Base-by-base conservation (phyloP, 2,329 filamentous ascomycete genomes). In the Cephalotrichum gorgonifer region DNA sequence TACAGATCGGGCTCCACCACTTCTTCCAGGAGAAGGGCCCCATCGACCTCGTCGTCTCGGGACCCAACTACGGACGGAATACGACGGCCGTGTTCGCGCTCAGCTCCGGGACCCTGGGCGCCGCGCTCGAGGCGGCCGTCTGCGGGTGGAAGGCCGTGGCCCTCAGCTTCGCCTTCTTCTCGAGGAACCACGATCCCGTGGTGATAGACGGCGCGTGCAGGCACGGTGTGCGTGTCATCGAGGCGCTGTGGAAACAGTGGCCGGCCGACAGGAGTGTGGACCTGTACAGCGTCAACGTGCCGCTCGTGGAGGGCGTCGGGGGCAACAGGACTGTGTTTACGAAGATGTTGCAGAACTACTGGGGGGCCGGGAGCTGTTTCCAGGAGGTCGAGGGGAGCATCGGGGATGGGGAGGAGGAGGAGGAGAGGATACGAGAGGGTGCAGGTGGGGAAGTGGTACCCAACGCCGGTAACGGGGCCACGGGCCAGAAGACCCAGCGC, bases 251-350 rank as follows among this genome's bases (percentile, higher is more conserved):
- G 57, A 73, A 75, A 44, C 85, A 89, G 60, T 95, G 88, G 85
- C 78, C 72, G 0, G 67, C 71, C 30, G 82, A 81, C 47, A 65
- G 71, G 28, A 76, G 75, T 52, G 82, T 87, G 5, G 88, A 95
- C 60, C 68, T 97, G n/a, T 97, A 95, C 65, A 86, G 78, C 44
- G 82, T 97, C 56, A 97, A 97, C 61, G 85, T 97, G 8, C 91
- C 93, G 20, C 71, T 97, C 11, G 75, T 93, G 14, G 83, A 86
- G 52, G 84, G 81, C 6, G 79, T 96, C 1, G 83, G 83, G 56
- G 62, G 70, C 17, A 75, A 76, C 48, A 88, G 86, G 67, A 81
- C 90, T 4, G 59, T 93, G n/a, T 95, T 83, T 69, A 91, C 93
- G 2, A 71, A 80, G 53, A 85, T 96, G 76, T 69, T 97, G 59